Conservation (phyloP, 345 rosid species). For the Salix caprea region DNA sequence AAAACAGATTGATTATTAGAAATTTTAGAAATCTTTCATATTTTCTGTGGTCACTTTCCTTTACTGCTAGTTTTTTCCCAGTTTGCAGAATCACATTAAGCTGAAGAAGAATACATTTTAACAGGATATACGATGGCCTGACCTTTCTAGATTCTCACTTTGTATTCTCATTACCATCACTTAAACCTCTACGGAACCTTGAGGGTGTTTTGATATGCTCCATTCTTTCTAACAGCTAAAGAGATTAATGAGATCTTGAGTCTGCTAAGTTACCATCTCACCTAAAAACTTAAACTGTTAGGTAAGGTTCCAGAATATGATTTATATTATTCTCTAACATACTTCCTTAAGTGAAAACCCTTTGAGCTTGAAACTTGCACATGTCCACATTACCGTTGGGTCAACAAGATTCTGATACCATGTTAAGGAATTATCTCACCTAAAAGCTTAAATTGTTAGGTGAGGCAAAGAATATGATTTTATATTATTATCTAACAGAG, state of each 20-base stretch:
- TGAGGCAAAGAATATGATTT: too few relatives aligned
- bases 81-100: background rate
- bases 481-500: too few relatives aligned
- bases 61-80: background rate
- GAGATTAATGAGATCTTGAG: background rate
- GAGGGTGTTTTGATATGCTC: background rate
- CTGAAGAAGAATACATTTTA: background rate
- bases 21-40: background rate
- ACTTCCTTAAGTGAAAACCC: too few relatives aligned
- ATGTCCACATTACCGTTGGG: fast-evolving
- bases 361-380: too few relatives aligned
- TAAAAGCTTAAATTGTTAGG: too few relatives aligned
- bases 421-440: too few relatives aligned
- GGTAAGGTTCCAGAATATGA: too few relatives aligned
- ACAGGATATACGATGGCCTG: background rate
- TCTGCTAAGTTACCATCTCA: too few relatives aligned
- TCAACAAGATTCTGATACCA: too few relatives aligned
- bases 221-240: background rate
- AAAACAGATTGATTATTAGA: background rate
- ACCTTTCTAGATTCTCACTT: background rate
- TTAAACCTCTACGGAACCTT: background rate
- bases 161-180: background rate
- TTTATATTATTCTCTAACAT: too few relatives aligned
- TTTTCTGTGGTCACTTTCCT: background rate
- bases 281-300: too few relatives aligned